phyloP scores from a whole-genome alignment of 805 yeast species.

The Candida palmyrensis region DNA sequence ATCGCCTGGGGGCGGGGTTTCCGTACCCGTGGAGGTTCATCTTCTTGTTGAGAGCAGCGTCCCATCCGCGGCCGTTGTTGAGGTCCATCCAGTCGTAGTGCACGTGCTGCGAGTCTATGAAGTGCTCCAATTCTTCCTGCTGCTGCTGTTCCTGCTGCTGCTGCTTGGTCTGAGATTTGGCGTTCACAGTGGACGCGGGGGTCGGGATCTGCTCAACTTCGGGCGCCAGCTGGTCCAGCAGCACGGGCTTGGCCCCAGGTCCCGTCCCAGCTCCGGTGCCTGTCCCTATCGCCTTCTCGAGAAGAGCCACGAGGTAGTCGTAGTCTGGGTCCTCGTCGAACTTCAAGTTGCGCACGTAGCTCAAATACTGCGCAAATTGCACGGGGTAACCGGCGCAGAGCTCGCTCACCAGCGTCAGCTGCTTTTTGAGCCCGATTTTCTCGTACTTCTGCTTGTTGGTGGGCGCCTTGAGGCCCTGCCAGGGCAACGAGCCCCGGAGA shows the following conservation, averaged over 20 bases:
- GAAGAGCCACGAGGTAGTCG: conserved; percentile 71
- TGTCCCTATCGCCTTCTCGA: conserved; percentile 57
- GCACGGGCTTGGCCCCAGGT: not conserved
- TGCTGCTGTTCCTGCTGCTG: not conserved
- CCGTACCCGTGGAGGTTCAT: conserved; percentile 96
- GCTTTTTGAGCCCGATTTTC: conserved; percentile 94
- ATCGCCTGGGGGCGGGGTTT: conserved; percentile 72
- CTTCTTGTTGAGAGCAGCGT: conserved; percentile 79
- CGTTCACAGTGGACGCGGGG: not conserved
- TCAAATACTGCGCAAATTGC: conserved; percentile 89
- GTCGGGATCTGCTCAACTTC: not conserved
- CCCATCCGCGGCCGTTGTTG: conserved; percentile 96
- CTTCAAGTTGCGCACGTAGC: conserved; percentile 79
- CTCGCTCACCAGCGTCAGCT: conserved; percentile 80
- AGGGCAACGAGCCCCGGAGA: conserved; percentile 88
- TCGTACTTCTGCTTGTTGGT: conserved; percentile 97
- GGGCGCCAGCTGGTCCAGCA: not conserved
- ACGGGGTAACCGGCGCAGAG: conserved; percentile 85
- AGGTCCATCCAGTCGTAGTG: conserved; percentile 98
- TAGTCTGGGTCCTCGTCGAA: conserved; percentile 96
- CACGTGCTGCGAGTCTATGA: too few relatives aligned
- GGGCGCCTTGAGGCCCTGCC: conserved; percentile 99
- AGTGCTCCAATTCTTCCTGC: not conserved
- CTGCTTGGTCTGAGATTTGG: not conserved
- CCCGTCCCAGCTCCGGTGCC: not conserved